Evolutionary conservation across 495 filamentous ascomycete species (phyloP).

Genomic region (Zalerion maritima): DNA sequence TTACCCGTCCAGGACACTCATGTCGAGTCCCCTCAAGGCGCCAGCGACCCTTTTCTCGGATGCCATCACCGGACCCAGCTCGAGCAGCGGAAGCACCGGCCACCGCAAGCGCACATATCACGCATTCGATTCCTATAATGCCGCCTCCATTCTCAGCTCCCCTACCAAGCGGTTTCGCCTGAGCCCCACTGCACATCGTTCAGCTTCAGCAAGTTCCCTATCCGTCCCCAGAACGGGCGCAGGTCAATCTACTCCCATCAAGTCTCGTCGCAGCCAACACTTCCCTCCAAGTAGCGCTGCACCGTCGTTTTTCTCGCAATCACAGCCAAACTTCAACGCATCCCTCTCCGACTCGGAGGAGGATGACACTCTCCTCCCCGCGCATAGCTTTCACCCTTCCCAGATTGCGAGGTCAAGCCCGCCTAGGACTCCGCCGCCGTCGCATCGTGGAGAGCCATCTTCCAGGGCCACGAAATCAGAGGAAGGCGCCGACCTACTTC

Average conservation of each 20-base stretch:
- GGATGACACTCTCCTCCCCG: constrained; percentile 61
- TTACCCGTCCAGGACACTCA: constrained; percentile 34
- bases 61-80: constrained; percentile 39
- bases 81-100: constrained; percentile 37
- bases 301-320: constrained; percentile 50
- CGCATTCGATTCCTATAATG: constrained; percentile 30
- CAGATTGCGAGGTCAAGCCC: constrained; percentile 56
- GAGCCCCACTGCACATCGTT: constrained; percentile 46
- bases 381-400: constrained; percentile 51
- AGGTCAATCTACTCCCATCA: constrained; percentile 77
- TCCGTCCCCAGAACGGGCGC: no score
- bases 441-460: constrained; percentile 4
- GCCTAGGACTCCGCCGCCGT: constrained; percentile 51
- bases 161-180: constrained; percentile 54
- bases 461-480: constrained; percentile 43
- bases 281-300: constrained; percentile 46
- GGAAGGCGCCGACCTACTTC: constrained; percentile 78
- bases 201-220: constrained; percentile 36
- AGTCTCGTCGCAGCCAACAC: constrained; percentile 45
- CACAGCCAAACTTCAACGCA: constrained; percentile 44
- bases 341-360: constrained; percentile 68
- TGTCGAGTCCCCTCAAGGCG: constrained; percentile 50
- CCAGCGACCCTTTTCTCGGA: constrained; percentile 64
- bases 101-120: constrained; percentile 43
- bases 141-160: constrained; percentile 28